Evolutionary conservation across 2,329 filamentous ascomycete species (phyloP), one percentile per base, ranked within the genome.

Genomic region (Monilinia aucupariae): DNA sequence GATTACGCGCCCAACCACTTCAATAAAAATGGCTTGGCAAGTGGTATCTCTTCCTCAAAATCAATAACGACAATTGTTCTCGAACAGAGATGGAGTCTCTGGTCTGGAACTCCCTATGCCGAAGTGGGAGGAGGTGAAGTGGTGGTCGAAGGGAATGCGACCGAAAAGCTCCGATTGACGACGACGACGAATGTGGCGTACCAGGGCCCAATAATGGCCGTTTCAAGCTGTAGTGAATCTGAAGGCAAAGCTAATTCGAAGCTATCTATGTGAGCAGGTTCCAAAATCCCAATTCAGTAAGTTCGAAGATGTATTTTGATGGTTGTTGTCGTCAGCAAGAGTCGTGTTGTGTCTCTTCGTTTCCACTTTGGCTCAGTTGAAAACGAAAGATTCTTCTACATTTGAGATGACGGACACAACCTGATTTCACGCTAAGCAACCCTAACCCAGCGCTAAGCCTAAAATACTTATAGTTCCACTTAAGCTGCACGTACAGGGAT

Each of bases 1-100:
- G 61, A 63, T 62, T 56, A 62, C 52, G 60, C 60, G 60, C 60
- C 43, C 51, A 58, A 62, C 41, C 41, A 58, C 51, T 47, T 43
- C 32, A 34, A 61, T 53, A 27, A 22, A 32, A 58, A 49, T 49
- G 34, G 32, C 51, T 62, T 56, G 48, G 43, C 50, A 32, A 58
- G 32, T 56, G 41, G 13, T 17, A 17, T 49, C 45, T 22, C 32
- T 37, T 32, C 20, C 22, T 20, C 25, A n/a, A 41, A 32, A 56
- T n/a, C 32, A 58, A 49, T 34, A 56, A 32, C 60, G 49, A 49
- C 43, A 56, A 56, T 45, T 56, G 27, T 47, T 20, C 39, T 49
- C 43, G 13, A 61, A 47, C 30, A 25, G 32, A 17, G 27, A 7
- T 17, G 13, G 34, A 12, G 12, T 17, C 17, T 22, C 34, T 7